These are phyloP conservation scores for Cadophora malorum DNA, from an alignment of 2,329 filamentous ascomycete genomes.

Conservation along the genomic window DNA sequence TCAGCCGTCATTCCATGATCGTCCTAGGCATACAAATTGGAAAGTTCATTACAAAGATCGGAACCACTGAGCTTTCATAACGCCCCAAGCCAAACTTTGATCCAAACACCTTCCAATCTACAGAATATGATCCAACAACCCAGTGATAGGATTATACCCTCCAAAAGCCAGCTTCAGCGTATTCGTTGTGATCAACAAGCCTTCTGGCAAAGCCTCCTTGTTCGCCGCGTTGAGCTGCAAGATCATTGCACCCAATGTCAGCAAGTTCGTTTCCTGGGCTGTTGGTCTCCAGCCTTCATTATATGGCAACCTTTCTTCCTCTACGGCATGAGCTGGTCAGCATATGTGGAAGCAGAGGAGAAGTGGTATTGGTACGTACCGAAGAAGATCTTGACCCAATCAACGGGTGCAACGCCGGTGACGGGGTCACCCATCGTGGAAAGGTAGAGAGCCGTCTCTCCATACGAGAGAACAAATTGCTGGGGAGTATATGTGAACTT, in stretches of 20 bases:
- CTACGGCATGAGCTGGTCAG: constrained; percentile 23
- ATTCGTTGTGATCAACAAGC: constrained; percentile 29
- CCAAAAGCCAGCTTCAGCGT: constrained; percentile 32
- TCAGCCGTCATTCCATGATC: not conserved
- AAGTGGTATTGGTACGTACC: constrained; percentile 9
- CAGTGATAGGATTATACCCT: constrained; percentile 35
- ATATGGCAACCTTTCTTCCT: constrained; percentile 48
- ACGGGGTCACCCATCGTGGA: constrained; percentile 46
- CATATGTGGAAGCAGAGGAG: too few relatives aligned
- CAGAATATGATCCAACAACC: constrained; percentile 25
- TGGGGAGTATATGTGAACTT: constrained; percentile 45
- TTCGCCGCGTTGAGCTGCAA: constrained; percentile 32
- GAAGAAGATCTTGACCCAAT: constrained; percentile 47
- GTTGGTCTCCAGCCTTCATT: constrained; percentile 45
- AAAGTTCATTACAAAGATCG: not conserved
- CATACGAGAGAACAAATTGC: constrained; percentile 46
- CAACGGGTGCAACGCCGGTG: constrained; percentile 44
- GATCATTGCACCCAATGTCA: constrained; percentile 33
- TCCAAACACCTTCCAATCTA: not conserved
- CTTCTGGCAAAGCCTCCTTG: constrained; percentile 34
- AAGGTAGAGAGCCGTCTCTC: constrained; percentile 49
- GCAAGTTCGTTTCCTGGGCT: constrained; percentile 31
- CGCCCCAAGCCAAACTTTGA: not conserved
- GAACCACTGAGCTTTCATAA: not conserved
- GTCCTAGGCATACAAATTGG: not conserved